A percentile compares a stretch with the other conserved stretches of the same genome.
These are phyloP conservation scores for Neurospora sp. DNA, from an alignment of 495 filamentous ascomycete genomes.

Conservation along the genomic window DNA sequence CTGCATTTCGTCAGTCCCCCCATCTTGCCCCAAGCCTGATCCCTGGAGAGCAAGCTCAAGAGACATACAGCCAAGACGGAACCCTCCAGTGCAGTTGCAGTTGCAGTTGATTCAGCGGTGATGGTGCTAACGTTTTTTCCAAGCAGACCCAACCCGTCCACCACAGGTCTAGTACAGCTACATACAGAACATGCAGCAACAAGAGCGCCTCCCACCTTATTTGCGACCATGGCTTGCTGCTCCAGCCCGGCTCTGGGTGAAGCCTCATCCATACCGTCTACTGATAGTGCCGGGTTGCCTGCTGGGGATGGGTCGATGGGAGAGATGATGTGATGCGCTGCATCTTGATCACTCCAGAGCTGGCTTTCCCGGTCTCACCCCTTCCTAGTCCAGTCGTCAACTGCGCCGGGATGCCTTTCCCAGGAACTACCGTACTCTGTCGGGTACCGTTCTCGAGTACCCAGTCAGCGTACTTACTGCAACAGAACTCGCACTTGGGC, in stretches of 20 bases:
- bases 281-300: not conserved
- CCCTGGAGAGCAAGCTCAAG: constrained; percentile 11
- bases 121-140: not conserved
- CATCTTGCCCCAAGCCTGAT: constrained; percentile 12
- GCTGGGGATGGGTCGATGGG: not conserved
- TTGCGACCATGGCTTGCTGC: not conserved
- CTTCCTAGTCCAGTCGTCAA: not conserved
- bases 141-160: not conserved
- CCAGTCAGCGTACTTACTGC: not conserved
- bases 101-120: not conserved
- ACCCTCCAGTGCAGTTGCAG: constrained; percentile 7
- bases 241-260: not conserved
- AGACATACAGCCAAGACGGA: constrained; percentile 10
- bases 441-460: not conserved
- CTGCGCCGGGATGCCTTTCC: not conserved
- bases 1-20: not conserved
- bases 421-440: not conserved
- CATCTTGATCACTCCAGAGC: not conserved
- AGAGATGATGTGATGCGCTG: not conserved
- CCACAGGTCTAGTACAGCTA: not conserved
- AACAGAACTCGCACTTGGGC: not conserved
- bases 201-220: not conserved
- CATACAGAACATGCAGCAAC: not conserved
- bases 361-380: not conserved
- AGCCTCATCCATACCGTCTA: not conserved